Evolutionary conservation across 1,139 yeast genomes (phyloP).

Genomic region (Saccharomyces uvarum): DNA sequence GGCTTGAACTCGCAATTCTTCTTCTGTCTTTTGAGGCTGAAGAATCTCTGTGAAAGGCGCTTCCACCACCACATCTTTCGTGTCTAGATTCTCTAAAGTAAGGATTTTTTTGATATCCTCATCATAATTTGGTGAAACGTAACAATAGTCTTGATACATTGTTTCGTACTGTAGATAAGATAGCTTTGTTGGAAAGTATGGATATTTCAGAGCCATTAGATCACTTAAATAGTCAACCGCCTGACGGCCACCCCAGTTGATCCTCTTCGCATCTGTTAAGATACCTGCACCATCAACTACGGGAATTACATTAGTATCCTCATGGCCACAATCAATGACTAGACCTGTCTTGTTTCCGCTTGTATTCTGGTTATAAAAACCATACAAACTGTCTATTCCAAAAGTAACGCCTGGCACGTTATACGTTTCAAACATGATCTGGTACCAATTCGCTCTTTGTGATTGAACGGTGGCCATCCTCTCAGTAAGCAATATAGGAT

Average conservation of each 20-base stretch:
- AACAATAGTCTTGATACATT: slow-evolving; percentile 69
- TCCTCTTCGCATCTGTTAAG: slow-evolving; percentile 63
- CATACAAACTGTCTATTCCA: slow-evolving; percentile 77
- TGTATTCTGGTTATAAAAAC: slow-evolving; percentile 50
- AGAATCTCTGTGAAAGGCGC: slow-evolving; percentile 65
- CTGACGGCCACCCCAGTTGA: slow-evolving; percentile 88
- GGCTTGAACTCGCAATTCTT: slow-evolving; percentile 68
- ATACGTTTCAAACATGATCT: slow-evolving; percentile 75
- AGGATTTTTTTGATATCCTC: slow-evolving; percentile 53
- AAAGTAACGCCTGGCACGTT: slow-evolving; percentile 61
- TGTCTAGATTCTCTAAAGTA: slow-evolving; percentile 55
- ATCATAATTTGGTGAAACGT: slow-evolving; percentile 61
- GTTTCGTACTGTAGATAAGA: slow-evolving; percentile 56
- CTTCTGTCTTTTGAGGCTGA: slow-evolving; percentile 71
- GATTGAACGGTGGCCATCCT: slow-evolving; percentile 60
- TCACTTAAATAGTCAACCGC: slow-evolving; percentile 57
- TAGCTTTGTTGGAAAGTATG: slow-evolving; percentile 77
- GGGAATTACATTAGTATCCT: slow-evolving; percentile 77
- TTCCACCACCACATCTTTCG: slow-evolving; percentile 68
- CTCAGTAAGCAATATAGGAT: slow-evolving; percentile 80
- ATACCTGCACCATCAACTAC: slow-evolving; percentile 61
- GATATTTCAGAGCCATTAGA: slow-evolving; percentile 74
- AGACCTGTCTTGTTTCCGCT: slow-evolving; percentile 45
- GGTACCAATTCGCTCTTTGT: slow-evolving; percentile 71
- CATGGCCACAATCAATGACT: slow-evolving; percentile 76